Percentiles rank a stretch among this genome's conserved stretches.
Evolutionary conservation across 306 rosid species (phyloP).

Genomic region (Lathyrus sativus): DNA sequence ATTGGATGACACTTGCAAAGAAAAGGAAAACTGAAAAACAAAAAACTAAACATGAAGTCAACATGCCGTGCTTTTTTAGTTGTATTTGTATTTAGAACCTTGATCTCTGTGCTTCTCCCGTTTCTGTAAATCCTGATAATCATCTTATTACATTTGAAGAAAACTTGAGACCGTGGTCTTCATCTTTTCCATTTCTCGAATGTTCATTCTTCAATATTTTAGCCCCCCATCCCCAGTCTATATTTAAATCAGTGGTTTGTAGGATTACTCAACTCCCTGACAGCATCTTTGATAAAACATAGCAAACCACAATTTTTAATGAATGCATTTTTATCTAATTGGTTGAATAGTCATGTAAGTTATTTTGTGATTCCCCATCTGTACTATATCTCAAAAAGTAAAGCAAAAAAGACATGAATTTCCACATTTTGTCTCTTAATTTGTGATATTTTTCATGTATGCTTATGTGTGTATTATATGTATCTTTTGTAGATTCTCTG

Average conservation of each 20-base stretch:
- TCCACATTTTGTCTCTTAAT: not conserved
- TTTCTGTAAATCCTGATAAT: slow-evolving; percentile 18
- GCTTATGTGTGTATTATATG: slow-evolving; percentile 31
- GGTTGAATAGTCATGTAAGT: slow-evolving; percentile 7
- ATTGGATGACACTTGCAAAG: slow-evolving; percentile 15
- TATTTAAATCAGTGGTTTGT: slow-evolving; percentile 1
- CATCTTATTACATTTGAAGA: slow-evolving; percentile 11
- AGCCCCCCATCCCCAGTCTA: slow-evolving; percentile 4
- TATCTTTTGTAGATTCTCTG: slow-evolving; percentile 63
- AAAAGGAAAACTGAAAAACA: not conserved
- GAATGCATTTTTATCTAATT: slow-evolving; percentile 28
- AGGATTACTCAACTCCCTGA: slow-evolving; percentile 11
- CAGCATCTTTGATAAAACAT: slow-evolving; percentile 8
- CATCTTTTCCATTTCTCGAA: slow-evolving; percentile 6
- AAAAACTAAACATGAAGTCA: not conserved
- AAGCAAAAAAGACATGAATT: not conserved
- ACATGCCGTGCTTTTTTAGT: slow-evolving; percentile 12
- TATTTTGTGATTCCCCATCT: slow-evolving; percentile 10
- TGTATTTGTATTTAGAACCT: not conserved
- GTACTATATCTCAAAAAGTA: not conserved
- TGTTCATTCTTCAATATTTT: slow-evolving; percentile 5
- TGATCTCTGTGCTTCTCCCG: slow-evolving; percentile 12
- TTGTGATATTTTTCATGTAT: slow-evolving; percentile 12
- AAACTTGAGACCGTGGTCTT: slow-evolving; percentile 1
- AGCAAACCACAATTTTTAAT: slow-evolving; percentile 19